Percentiles rank a stretch among this genome's conserved stretches.
These are phyloP conservation scores for Kuraishia piskuri DNA, from an alignment of 805 yeast genomes.

Conservation along the genomic window DNA sequence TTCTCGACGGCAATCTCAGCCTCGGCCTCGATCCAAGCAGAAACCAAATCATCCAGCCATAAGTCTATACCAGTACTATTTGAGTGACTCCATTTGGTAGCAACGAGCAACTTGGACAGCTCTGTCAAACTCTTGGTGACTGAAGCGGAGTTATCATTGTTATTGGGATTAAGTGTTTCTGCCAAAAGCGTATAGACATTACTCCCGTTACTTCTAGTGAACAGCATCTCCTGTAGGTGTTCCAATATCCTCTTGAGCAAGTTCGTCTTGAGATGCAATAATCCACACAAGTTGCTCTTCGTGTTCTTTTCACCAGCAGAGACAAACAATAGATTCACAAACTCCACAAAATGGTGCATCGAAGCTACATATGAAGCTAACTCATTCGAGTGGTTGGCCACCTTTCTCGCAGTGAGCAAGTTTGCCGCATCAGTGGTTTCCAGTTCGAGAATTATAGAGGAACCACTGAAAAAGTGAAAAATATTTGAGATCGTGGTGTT, in stretches of 20 bases:
- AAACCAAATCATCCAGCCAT: conserved; percentile 3
- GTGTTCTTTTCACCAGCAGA: not conserved
- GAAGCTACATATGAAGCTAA: not conserved
- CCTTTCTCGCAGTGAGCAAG: not conserved
- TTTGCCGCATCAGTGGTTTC: not conserved
- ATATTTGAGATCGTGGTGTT: not conserved
- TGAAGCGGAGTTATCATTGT: not conserved
- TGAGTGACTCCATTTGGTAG: not conserved
- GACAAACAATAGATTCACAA: not conserved
- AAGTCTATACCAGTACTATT: not conserved
- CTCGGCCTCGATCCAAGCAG: conserved; percentile 2
- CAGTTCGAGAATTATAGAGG: not conserved
- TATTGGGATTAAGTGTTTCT: not conserved
- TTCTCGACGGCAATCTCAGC: not conserved
- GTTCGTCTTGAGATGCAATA: not conserved
- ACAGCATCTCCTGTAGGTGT: not conserved
- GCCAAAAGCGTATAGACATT: not conserved
- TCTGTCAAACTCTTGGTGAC: not conserved
- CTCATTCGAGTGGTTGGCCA: not conserved
- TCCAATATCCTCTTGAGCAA: not conserved
- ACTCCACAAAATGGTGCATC: not conserved
- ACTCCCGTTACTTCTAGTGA: not conserved
- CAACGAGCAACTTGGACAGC: not conserved
- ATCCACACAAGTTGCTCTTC: not conserved
- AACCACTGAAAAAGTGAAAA: not conserved